These are phyloP conservation scores for Akanthomyces lecanii DNA, from an alignment of 2,329 filamentous ascomycete species.

Conservation along the genomic window DNA sequence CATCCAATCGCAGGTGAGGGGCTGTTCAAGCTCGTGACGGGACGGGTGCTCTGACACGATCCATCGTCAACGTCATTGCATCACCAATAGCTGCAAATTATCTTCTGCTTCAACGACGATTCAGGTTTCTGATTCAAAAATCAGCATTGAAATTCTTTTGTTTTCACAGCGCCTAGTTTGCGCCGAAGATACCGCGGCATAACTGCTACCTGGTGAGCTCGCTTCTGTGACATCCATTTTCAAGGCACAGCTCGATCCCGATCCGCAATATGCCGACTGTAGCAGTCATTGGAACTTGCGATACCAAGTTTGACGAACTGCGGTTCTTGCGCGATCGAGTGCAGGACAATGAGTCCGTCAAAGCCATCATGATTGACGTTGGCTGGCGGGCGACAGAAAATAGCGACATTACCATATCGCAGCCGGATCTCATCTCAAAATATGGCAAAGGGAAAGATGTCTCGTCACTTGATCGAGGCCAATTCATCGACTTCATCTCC, in stretches of 20 bases:
- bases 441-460: constrained; percentile 31
- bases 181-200: no score
- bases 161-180: no score
- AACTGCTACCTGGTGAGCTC: neutral
- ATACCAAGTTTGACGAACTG: constrained; percentile 60
- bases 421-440: constrained; percentile 37
- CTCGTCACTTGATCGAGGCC: constrained; percentile 42
- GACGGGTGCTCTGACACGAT: neutral
- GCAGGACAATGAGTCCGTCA: constrained; percentile 21
- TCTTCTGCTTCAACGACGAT: neutral
- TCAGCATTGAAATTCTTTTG: no score
- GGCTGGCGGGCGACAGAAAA: constrained; percentile 43
- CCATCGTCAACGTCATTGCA: neutral
- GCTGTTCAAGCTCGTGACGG: neutral
- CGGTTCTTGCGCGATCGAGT: constrained; percentile 50
- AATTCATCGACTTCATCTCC: constrained; percentile 56
- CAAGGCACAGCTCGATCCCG: neutral
- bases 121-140: neutral
- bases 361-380: constrained; percentile 35
- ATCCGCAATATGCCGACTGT: constrained; percentile 35
- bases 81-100: neutral
- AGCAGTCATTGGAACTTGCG: constrained; percentile 57
- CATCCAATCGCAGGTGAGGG: neutral
- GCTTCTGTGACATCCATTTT: neutral
- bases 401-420: constrained; percentile 44